These are phyloP conservation scores for Xylaria sp. DNA, from an alignment of 2,329 filamentous ascomycete species.

Conservation along the genomic window DNA sequence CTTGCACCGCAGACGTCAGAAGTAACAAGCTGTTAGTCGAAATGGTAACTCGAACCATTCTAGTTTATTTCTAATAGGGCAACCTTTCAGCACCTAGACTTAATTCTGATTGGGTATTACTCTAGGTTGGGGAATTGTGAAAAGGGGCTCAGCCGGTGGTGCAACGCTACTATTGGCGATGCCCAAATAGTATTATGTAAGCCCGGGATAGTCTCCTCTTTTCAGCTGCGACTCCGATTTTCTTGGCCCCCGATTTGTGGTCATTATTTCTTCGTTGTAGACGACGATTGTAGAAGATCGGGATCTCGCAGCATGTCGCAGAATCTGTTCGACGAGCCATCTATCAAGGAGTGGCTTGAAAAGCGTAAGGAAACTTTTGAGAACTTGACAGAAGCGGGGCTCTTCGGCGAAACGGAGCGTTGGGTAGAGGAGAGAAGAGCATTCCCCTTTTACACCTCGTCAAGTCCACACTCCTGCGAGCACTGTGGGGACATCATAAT, in stretches of 20 bases:
- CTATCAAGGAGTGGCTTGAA: constrained; percentile 10
- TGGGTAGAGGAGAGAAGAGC: constrained; percentile 11
- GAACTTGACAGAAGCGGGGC: background rate
- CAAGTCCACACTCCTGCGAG: background rate
- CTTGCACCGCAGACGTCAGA: too few species aligned
- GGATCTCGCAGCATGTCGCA: background rate
- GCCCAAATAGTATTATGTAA: background rate
- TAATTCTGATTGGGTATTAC: too few species aligned
- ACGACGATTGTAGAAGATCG: background rate
- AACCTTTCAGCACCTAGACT: too few species aligned
- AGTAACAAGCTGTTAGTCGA: too few species aligned
- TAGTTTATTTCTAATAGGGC: too few species aligned
- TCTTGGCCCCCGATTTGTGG: background rate
- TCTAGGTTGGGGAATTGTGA: too few species aligned
- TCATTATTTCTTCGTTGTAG: background rate
- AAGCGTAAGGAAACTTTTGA: background rate
- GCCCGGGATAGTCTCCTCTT: constrained; percentile 4
- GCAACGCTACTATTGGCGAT: background rate
- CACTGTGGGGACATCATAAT: constrained; percentile 9
- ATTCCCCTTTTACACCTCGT: constrained; percentile 11
- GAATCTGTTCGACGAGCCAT: background rate
- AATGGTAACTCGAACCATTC: too few species aligned
- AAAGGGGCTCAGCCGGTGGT: too few species aligned
- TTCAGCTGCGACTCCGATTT: background rate
- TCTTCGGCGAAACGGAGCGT: background rate